Conservation (phyloP, 225 moss, liverwort and hornwort genomes). For the Physcomitrium patens region DNA sequence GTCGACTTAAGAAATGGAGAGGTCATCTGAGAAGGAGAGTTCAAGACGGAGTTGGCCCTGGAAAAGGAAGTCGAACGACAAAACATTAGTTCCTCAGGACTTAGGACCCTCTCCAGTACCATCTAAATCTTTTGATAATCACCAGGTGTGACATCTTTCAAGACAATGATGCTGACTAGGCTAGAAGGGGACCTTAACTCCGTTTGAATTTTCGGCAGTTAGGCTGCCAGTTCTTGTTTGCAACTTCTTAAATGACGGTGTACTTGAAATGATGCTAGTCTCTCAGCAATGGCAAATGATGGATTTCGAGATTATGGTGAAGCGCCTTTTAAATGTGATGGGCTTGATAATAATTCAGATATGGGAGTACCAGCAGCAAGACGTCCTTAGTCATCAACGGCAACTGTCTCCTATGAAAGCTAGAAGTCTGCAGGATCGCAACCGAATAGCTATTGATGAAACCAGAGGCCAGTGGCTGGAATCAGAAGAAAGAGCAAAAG, state of each 20-base stretch:
- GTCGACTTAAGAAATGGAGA: conserved; percentile 45
- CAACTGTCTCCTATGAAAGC: conserved; percentile 51
- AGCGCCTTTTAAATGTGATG: not conserved
- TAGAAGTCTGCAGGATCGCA: conserved; percentile 37
- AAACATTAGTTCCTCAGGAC: conserved; percentile 55
- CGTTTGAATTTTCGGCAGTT: too few species aligned
- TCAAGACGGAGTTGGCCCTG: conserved; percentile 66
- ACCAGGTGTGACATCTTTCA: conserved; percentile 46
- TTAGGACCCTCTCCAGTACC: conserved; percentile 46
- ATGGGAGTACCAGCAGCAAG: conserved; percentile 59
- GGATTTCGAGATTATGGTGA: not conserved
- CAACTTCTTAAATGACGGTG: not conserved
- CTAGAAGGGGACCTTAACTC: too few species aligned
- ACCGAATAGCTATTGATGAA: conserved; percentile 51
- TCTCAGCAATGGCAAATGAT: not conserved
- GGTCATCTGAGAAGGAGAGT: conserved; percentile 52
- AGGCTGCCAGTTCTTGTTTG: too few species aligned
- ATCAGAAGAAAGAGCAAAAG: conserved; percentile 67
- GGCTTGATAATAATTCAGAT: conserved; percentile 35
- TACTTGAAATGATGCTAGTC: not conserved
- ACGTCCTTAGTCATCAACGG: conserved; percentile 42
- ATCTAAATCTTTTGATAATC: conserved; percentile 57
- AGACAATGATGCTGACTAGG: not conserved
- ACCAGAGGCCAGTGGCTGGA: conserved; percentile 69
- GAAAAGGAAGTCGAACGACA: conserved; percentile 60